These are phyloP conservation scores for Saksenaea oblongispora DNA, from an alignment of 371 early-diverging fungal species.

Conservation along the genomic window DNA sequence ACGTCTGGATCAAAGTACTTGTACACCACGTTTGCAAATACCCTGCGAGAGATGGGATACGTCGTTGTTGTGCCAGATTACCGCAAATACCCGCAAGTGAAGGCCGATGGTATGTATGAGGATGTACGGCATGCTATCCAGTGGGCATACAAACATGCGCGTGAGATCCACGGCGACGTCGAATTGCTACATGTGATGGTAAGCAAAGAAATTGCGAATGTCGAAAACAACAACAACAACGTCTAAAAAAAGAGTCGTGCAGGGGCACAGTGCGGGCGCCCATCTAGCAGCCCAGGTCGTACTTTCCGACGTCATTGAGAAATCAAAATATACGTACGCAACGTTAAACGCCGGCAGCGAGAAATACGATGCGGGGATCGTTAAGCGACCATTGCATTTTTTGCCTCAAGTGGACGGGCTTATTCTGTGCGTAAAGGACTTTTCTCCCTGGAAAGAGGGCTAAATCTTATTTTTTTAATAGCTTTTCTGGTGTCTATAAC, in stretches of 20 bases:
- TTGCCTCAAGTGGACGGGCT: slow-evolving; percentile 58
- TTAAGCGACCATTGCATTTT: slow-evolving; percentile 18
- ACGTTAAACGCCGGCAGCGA: slow-evolving; percentile 1
- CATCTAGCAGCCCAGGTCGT: slow-evolving; percentile 46
- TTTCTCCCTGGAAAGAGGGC: not conserved
- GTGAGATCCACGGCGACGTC: slow-evolving; percentile 50
- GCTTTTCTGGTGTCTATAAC: slow-evolving; percentile 66
- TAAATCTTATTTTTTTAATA: slow-evolving; percentile 4
- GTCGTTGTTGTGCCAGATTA: slow-evolving; percentile 78
- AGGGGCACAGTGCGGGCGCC: slow-evolving; percentile 63
- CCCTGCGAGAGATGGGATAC: slow-evolving; percentile 65
- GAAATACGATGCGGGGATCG: slow-evolving; percentile 23
- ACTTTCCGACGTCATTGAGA: slow-evolving; percentile 37
- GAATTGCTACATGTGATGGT: slow-evolving; percentile 64
- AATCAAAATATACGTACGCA: slow-evolving; percentile 19
- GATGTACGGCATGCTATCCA: slow-evolving; percentile 64
- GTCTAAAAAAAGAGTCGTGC: not conserved
- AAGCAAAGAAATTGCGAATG: slow-evolving; percentile 9
- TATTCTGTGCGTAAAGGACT: slow-evolving; percentile 41
- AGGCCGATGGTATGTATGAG: slow-evolving; percentile 57
- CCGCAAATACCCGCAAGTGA: slow-evolving; percentile 66
- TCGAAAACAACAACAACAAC: not conserved
- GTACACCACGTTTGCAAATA: slow-evolving; percentile 68
- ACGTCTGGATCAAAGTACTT: slow-evolving; percentile 57
- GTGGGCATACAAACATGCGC: slow-evolving; percentile 60